Evolutionary conservation across 495 filamentous ascomycete species (phyloP).

Genomic region (Xylaria scruposa): DNA sequence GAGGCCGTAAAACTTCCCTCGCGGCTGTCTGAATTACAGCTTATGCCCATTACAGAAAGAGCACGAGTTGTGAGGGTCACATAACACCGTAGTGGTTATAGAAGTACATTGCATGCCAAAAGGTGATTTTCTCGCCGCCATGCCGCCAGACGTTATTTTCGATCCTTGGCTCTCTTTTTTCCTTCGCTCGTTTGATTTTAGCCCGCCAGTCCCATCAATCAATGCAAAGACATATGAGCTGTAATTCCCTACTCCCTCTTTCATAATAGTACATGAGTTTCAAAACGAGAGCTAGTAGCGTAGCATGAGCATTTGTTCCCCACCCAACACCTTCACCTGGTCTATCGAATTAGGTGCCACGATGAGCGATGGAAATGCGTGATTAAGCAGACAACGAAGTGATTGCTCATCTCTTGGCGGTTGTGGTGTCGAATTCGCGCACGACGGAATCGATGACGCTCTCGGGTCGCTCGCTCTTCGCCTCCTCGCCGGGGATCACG

Average conservation of each 20-base stretch:
- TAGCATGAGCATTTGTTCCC: neutral
- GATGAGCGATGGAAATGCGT: neutral
- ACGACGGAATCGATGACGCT: constrained; percentile 48
- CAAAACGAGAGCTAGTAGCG: neutral
- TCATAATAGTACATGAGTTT: constrained; percentile 23
- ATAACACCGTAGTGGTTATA: neutral
- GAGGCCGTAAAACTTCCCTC: neutral
- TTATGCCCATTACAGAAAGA: neutral
- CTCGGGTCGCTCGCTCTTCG: constrained; percentile 25
- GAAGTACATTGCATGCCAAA: constrained; percentile 17
- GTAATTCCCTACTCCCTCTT: neutral
- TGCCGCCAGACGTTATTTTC: constrained; percentile 33
- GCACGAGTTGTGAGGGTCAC: constrained; percentile 11
- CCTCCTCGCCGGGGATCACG: constrained; percentile 29
- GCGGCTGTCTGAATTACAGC: neutral
- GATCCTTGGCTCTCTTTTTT: constrained; percentile 9
- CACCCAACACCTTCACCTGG: neutral
- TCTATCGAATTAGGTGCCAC: neutral
- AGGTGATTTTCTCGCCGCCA: constrained; percentile 8
- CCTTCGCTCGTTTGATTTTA: neutral
- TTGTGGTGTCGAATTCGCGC: constrained; percentile 45
- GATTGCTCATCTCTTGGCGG: constrained; percentile 31
- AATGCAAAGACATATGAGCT: constrained; percentile 15
- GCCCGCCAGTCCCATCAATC: neutral
- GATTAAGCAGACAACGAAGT: neutral